Evolutionary conservation across 2,329 filamentous ascomycete species (phyloP), one percentile per base, ranked within the genome.

Genomic region (Dactylonectria macrodidyma): DNA sequence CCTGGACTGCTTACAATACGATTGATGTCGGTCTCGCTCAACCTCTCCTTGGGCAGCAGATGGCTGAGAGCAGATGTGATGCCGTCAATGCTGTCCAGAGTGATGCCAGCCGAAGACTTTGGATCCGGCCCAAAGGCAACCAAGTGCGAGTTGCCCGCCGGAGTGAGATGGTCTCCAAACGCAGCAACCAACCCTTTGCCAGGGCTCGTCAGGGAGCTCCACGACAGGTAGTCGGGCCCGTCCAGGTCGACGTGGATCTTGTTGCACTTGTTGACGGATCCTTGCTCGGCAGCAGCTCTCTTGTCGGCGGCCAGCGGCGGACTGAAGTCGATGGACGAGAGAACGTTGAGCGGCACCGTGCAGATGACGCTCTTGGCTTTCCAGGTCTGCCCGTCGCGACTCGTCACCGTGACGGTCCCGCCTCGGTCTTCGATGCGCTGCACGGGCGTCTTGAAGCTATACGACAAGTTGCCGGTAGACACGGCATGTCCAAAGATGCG

Each of bases 41-140:
- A 51, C 16, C 38, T 44, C 5, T 67, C 47, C 12, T 57, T 33
- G 2, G 61, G 65, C 3, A 58, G 44, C 51, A 67, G 14, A 26
- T 67, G 55, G 16, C 34, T 3, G 2, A 67, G 24, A 4, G 54
- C 51, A 2, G 36, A 22, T 36, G 56, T 47, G n/a, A 67, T 51
- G 5, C 44, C 48, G 3, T 57, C 50, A 2, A 56, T 34, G n/a
- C 59, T 22, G 1, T 51, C 34, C 8, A 64, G 50, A 3, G 26
- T 44, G 1, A 64, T 60, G 12, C 65, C 65, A 14, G 34, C 36
- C 16, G 26, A 6, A 7, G 34, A 8, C 5, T 52, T 33, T 1
- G 65, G 65, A 24, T 67, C 65, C 7, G 65, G 65, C 3, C 65
- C 65, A n/a, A 67, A 67, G 5, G 51, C 56, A 19, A 67, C 61